Base-by-base conservation (phyloP, 768 basidiomycete genomes). In the Erythrobasidium yunnanense region DNA sequence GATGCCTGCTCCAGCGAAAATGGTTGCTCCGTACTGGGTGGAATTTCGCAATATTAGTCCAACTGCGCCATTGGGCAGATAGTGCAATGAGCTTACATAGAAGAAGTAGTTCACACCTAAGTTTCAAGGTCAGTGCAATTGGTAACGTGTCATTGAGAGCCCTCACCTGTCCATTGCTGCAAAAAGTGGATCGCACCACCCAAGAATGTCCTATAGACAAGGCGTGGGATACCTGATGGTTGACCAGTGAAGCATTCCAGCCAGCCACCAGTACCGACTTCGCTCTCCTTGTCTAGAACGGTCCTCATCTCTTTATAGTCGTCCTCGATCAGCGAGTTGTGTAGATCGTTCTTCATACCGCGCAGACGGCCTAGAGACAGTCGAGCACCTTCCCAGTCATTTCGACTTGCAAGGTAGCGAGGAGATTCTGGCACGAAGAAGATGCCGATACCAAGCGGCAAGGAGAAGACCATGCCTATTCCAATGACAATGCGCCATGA, bases 101-200 rank as follows among this genome's bases (percentile, higher is more conserved):
- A 15, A 45, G 42, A 45, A 45, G 51, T 15, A 53, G 23, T n/a
- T n/a, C n/a, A n/a, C n/a, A n/a, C n/a, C n/a, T n/a, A n/a, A n/a
- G n/a, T n/a, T n/a, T n/a, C n/a, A n/a, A n/a, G n/a, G n/a, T n/a
- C n/a, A n/a, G n/a, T n/a, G n/a, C n/a, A n/a, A n/a, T n/a, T n/a
- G n/a, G n/a, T n/a, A n/a, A n/a, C n/a, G n/a, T n/a, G n/a, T n/a
- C n/a, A n/a, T n/a, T n/a, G n/a, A n/a, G 13, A 53, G 18, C 17
- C 23, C 13, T 15, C 51, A 18, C 51, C 51, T 13, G 51, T 53
- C 51, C 51, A 53, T 53, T 53, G 51, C 23, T 53, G 51, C 51
- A 53, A 53, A 17, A 53, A 53, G 23, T 53, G 51, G 15, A 53
- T 15, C 15, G 25, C 13, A 15, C 13, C 51, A 13, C 25, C 51